phyloP scores from a whole-genome alignment of 2,329 filamentous ascomycete genomes.

The Calonectria leucothoes region DNA sequence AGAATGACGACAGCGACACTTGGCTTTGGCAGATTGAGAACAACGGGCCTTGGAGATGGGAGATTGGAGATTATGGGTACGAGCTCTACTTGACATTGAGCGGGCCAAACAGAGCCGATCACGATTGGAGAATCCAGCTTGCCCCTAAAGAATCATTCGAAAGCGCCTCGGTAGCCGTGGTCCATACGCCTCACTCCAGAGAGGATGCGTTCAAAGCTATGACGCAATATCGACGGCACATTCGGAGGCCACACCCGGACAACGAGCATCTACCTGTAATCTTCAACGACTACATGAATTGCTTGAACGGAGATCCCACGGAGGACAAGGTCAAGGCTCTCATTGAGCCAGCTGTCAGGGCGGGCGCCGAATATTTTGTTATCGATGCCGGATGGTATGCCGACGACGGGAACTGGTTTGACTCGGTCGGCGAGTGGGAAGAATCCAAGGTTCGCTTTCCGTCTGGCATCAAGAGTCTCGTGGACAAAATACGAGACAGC shows the following conservation, averaged over 20 bases:
- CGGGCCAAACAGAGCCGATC: conserved; percentile 42
- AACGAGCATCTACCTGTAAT: conserved; percentile 45
- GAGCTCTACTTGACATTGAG: conserved; percentile 43
- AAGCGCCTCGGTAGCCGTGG: conserved; percentile 39
- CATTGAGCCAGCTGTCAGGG: conserved; percentile 41
- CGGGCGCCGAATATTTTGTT: conserved; percentile 50
- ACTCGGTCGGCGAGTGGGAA: conserved; percentile 48
- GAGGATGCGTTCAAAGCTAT: conserved; percentile 42
- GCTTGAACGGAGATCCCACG: conserved; percentile 51
- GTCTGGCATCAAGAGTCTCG: conserved; percentile 40
- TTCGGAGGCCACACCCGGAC: conserved; percentile 44
- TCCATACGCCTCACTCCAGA: conserved; percentile 30
- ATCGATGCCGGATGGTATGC: conserved; percentile 53
- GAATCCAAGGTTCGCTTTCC: conserved; percentile 47
- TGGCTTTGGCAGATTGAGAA: conserved; percentile 52
- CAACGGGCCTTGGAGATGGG: conserved; percentile 51
- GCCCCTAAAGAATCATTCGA: conserved; percentile 38
- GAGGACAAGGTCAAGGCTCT: conserved; percentile 47
- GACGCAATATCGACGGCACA: conserved; percentile 45
- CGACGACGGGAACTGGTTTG: conserved; percentile 50
- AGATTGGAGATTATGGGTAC: conserved; percentile 49
- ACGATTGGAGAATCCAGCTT: conserved; percentile 44
- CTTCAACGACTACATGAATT: conserved; percentile 56
- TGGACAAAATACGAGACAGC: conserved; percentile 37
- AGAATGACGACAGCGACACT: conserved; percentile 34